Base-by-base conservation (phyloP, 2,329 filamentous ascomycete species). In the Aspergillus ruber region DNA sequence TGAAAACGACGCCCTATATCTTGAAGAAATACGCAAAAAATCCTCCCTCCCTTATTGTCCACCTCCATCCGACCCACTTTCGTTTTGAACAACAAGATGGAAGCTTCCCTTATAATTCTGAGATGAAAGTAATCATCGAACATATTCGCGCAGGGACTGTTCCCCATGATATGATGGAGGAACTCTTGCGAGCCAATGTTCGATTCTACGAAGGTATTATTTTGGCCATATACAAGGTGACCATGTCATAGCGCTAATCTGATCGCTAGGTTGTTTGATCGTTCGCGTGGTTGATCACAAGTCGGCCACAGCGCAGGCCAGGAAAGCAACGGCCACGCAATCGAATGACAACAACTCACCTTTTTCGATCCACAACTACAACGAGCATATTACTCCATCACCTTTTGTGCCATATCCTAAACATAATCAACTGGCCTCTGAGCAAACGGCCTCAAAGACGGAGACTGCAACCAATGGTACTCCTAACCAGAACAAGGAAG, bases 51-150 rank as follows among this genome's bases (percentile, higher is more conserved):
- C 75, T 98, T 20, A 82, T 91, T 44, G 75, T 98, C 20, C 90
- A 96, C 65, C 75, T 98, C 27, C 84, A 96, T 63, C 78, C 83
- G 8, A 89, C 81, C 4, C 85, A 95, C 69, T 97, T 95, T 64
- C 83, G 86, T 49, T 95, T 98, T 70, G 91, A 97, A 58, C 83
- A 90, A 59, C 91, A 96, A 68, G 90, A 95, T 67, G 88, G 90
- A 61, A 91, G 87, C 63, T 96, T 95, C 59, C 79, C 82, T 4
- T 97, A 97, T 69, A 88, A 88, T 60, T 95, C 90, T 17, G 90
- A 93, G 20, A 96, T 97, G 90, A 83, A 80, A 58, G 70, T 88
- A 56, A 75, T 88, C 43, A 75, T 96, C 33, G 83, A 94, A 56
- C 90, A 95, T 66, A 68, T 97, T 41, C 79, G 79, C 55, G 75